Conservation (phyloP, 768 basidiomycete genomes). For the Kockovaella imperatae region DNA sequence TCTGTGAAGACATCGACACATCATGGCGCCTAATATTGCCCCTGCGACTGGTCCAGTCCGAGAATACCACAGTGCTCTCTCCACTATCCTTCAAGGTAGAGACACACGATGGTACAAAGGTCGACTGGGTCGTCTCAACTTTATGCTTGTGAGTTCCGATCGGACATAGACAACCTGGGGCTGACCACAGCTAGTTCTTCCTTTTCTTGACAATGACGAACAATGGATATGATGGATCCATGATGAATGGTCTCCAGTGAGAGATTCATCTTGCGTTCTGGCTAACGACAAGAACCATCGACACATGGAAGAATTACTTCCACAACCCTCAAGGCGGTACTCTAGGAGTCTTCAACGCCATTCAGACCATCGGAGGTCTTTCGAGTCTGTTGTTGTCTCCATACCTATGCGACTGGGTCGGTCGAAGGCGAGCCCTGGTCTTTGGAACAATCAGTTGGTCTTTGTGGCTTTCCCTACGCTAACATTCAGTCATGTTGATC, state of each 20-base stretch:
- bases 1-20: no score
- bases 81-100: no score
- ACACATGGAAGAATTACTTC: constrained; percentile 20
- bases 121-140: background rate
- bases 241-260: constrained; percentile 47
- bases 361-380: constrained; percentile 57
- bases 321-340: constrained; percentile 15
- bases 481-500: constrained; percentile 5
- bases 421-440: constrained; percentile 54
- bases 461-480: no score
- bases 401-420: constrained; percentile 51
- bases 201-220: constrained; percentile 8
- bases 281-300: constrained; percentile 46
- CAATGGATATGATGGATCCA: constrained; percentile 1
- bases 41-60: no score
- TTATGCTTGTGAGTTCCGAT: background rate
- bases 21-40: no score
- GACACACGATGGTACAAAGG: constrained; percentile 12
- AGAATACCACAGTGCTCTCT: no score
- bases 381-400: constrained; percentile 53
- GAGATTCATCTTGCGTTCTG: constrained; percentile 48
- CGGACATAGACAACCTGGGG: no score
- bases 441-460: no score
- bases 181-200: background rate
- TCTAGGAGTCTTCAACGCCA: constrained; percentile 38